phyloP scores from a whole-genome alignment of 129 eudicot genomes.

The Flaveria trinervia region DNA sequence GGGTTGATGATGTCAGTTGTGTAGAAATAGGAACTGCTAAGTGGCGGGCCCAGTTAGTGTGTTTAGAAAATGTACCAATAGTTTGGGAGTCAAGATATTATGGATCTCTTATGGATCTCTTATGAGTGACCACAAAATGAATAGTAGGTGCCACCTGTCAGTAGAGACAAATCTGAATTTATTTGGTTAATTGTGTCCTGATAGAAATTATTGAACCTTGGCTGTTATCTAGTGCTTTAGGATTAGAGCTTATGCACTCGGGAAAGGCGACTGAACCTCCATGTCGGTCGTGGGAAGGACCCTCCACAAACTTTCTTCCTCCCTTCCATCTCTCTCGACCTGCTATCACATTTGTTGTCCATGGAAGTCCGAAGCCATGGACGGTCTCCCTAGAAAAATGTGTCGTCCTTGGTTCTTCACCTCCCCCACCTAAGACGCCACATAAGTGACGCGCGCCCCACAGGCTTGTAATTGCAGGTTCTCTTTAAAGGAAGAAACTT shows the following conservation, averaged over 20 bases:
- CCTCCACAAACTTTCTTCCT: too few relatives aligned
- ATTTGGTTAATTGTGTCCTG: conserved; percentile 30
- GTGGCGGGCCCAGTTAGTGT: conserved; percentile 33
- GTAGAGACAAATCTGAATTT: conserved; percentile 37
- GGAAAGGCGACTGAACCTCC: too few relatives aligned
- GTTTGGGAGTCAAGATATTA: conserved; percentile 21
- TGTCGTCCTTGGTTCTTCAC: too few relatives aligned
- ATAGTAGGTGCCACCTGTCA: conserved; percentile 29
- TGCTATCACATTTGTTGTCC: too few relatives aligned
- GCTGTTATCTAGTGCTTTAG: conserved; percentile 27
- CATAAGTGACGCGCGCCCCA: too few relatives aligned
- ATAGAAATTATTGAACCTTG: conserved; percentile 36
- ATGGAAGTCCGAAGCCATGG: too few relatives aligned
- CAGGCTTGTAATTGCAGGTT: too few relatives aligned
- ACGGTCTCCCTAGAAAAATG: too few relatives aligned
- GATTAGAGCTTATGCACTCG: background rate
- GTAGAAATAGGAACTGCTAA: conserved; percentile 36
- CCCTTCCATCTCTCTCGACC: too few relatives aligned
- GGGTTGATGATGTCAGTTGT: conserved; percentile 28
- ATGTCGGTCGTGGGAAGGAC: too few relatives aligned
- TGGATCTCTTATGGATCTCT: conserved; percentile 31
- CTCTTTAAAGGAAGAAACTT: too few relatives aligned
- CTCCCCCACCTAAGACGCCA: too few relatives aligned
- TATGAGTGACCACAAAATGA: conserved; percentile 39
- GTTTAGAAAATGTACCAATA: conserved; percentile 33